These are phyloP conservation scores for Myxozyma nipponensis DNA, from an alignment of 805 yeast species.

Conservation along the genomic window DNA sequence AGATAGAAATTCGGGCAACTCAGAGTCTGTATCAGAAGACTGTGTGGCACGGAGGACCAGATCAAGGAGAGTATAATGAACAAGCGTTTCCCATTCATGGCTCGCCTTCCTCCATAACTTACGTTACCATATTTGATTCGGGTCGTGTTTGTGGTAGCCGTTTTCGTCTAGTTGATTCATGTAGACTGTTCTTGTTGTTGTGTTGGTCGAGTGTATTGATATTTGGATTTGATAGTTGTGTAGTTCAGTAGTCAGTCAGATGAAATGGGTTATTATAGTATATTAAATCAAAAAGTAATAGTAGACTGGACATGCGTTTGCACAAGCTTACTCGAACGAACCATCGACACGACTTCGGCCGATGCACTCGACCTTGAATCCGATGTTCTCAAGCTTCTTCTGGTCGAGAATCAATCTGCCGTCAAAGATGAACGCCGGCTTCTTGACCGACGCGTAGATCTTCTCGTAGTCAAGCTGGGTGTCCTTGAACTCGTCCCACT, in stretches of 20 bases:
- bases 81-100: too few species aligned
- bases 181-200: too few species aligned
- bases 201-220: too few species aligned
- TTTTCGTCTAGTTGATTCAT: too few species aligned
- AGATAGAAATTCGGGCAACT: too few species aligned
- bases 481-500: conserved; percentile 36
- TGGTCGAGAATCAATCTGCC: conserved; percentile 32
- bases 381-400: conserved; percentile 31
- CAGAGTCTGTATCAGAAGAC: too few species aligned
- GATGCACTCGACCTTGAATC: conserved; percentile 34
- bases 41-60: too few species aligned
- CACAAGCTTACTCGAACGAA: conserved; percentile 18
- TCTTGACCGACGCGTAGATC: conserved; percentile 32
- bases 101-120: too few species aligned
- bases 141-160: too few species aligned
- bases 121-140: too few species aligned
- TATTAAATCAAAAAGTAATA: not conserved
- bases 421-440: conserved; percentile 35
- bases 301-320: not conserved
- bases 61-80: too few species aligned
- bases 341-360: conserved; percentile 29
- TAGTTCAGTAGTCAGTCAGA: not conserved
- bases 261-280: not conserved
- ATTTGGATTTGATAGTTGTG: too few species aligned
- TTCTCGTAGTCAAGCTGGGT: conserved; percentile 31